phyloP scores from a whole-genome alignment of 345 rosid species.

The Eucalyptus erythrocorys region DNA sequence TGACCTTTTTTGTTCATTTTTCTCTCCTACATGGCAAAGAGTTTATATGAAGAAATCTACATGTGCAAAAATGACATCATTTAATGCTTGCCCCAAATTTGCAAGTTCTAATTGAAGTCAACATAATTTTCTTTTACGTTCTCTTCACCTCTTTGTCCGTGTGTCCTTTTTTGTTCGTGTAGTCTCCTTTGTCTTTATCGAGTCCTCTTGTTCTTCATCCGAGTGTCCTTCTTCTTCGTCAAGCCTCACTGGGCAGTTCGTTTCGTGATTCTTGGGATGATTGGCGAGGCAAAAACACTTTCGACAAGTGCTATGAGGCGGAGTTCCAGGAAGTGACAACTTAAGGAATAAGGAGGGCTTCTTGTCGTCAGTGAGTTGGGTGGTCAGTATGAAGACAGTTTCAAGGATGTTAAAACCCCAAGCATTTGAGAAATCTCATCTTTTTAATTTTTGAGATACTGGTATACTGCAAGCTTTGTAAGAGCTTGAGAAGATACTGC shows the following conservation, averaged over 20 bases:
- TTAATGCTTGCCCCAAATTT: not conserved
- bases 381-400: constrained; percentile 75
- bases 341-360: constrained; percentile 18
- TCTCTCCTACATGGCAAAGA: not conserved
- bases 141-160: not conserved
- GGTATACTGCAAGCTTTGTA: not conserved
- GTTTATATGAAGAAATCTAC: no score
- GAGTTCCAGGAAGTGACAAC: constrained; percentile 20
- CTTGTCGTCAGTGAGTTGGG: constrained; percentile 42
- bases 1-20: not conserved
- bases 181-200: not conserved
- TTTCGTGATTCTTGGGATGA: constrained; percentile 42
- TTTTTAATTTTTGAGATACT: not conserved
- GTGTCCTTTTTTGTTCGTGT: not conserved
- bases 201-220: not conserved
- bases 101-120: not conserved
- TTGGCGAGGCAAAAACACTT: constrained; percentile 30
- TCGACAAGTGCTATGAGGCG: not conserved
- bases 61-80: accelerated
- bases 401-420: constrained; percentile 63
- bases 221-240: not conserved
- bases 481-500: not conserved
- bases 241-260: constrained; percentile 29
- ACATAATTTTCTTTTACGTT: not conserved
- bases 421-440: not conserved